Evolutionary conservation across 129 eudicot species (phyloP), one percentile per base, ranked within the genome.

Genomic region (Lactuca saligna): DNA sequence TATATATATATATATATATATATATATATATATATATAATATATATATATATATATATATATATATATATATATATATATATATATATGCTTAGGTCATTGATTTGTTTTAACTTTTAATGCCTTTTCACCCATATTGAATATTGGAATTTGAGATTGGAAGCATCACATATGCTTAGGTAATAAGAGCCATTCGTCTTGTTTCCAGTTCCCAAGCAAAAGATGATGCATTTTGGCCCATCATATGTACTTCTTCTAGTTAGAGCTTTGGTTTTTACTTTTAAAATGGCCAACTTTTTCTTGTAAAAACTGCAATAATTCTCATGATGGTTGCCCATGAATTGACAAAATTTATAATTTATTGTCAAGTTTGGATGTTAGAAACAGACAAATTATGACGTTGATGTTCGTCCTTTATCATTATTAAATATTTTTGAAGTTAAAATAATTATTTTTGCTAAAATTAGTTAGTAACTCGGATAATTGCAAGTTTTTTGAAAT

Each of bases 81-180:
- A 20, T 12, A 42, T 57, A 57, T 44, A 70, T 70, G 75, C 66
- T n/a, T 70, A 29, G 33, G 32, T 42, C 31, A 14, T 42, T 31
- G 14, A 57, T 42, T 57, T 57, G n/a, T 29, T 20, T 41, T 8
- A 14, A 2, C 8, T 29, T 20, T 41, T 8, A 14, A 2, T 14
- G 44, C 25, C 13, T 58, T 14, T 48, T 61, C 33, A 32, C 17
- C 61, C 44, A 11, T 37, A n/a, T 61, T 54, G 53, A 39, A 55
- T 14, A n/a, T 20, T 42, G 38, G 41, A 37, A n/a, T n/a, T 74
- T 66, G 17, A 37, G 29, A 75, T 25, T 44, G 70, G 64, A 41
- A 76, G 39, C 75, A 76, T 59, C 13, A 51, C 79, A 66, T 58
- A 75, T 75, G 72, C 14, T 57, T 75, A 65, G 66, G 79, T 48